These are phyloP conservation scores for Daldinia loculata DNA, from an alignment of 495 filamentous ascomycete species.

Conservation along the genomic window DNA sequence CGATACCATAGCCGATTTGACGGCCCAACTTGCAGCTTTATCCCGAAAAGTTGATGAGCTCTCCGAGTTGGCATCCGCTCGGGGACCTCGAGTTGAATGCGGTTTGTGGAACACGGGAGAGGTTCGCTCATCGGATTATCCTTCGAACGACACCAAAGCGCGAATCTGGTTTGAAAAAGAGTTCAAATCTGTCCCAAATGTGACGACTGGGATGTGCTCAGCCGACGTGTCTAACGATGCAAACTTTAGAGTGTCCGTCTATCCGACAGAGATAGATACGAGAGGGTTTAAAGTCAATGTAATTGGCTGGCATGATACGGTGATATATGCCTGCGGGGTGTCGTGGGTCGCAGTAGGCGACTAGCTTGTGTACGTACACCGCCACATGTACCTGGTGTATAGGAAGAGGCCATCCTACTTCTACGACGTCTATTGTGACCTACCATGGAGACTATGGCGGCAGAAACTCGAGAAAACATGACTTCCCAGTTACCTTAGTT, in stretches of 20 bases:
- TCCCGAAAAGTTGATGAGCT: slow-evolving; percentile 3
- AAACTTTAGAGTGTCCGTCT: slow-evolving; percentile 10
- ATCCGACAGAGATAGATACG: not conserved
- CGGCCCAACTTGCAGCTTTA: not conserved
- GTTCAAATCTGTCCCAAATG: not conserved
- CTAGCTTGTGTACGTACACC: not conserved
- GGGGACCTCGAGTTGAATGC: not conserved
- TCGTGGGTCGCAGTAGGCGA: slow-evolving; percentile 25
- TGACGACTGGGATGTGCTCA: not conserved
- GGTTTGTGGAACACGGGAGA: slow-evolving; percentile 10
- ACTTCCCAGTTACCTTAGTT: not conserved
- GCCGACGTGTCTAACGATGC: not conserved
- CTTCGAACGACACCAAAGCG: not conserved
- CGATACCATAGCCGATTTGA: not conserved
- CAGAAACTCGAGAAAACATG: not conserved
- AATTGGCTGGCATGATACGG: not conserved
- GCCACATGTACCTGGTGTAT: too few relatives aligned
- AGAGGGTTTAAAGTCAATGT: slow-evolving; percentile 10
- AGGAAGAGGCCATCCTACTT: not conserved
- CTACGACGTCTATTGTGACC: not conserved
- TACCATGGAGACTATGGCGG: not conserved
- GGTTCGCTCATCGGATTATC: not conserved
- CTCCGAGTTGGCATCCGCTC: not conserved
- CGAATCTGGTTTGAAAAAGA: not conserved
- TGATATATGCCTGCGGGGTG: slow-evolving; percentile 2